A percentile compares a stretch with the other conserved stretches of the same genome.
Evolutionary conservation across 495 filamentous ascomycete genomes (phyloP).

Genomic region (Aspergillus steynii): DNA sequence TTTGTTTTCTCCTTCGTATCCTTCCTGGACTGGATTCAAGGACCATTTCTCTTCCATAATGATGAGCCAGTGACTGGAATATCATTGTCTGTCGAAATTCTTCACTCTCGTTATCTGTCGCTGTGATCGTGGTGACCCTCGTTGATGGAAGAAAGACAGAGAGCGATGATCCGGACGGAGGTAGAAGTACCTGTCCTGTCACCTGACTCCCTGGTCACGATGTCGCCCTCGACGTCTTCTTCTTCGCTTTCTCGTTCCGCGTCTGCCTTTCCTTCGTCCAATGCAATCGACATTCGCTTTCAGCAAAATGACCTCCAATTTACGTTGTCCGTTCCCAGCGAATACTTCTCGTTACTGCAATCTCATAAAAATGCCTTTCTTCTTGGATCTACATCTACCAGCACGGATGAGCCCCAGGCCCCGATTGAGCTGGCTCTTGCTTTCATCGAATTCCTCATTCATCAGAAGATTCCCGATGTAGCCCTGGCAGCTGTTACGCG

Average conservation of each 20-base stretch:
- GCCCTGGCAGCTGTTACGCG: conserved; percentile 7
- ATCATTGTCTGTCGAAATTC: too few species aligned
- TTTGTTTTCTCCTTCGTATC: neutral
- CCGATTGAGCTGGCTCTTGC: conserved; percentile 12
- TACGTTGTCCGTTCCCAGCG: conserved; percentile 3
- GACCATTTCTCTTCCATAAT: neutral
- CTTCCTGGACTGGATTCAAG: neutral
- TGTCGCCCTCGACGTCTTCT: conserved; percentile 6
- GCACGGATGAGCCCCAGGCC: neutral
- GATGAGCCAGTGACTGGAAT: neutral
- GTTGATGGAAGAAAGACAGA: neutral
- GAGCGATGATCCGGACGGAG: neutral
- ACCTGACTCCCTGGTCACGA: conserved; percentile 6
- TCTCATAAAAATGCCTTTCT: conserved; percentile 13
- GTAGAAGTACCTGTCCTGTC: conserved; percentile 1
- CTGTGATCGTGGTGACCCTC: neutral
- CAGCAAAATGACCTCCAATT: conserved; percentile 5
- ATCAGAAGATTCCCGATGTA: neutral
- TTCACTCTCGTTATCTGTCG: neutral
- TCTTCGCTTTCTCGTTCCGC: neutral
- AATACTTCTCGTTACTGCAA: conserved; percentile 9
- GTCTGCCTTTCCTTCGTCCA: neutral
- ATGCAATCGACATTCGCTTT: conserved; percentile 7
- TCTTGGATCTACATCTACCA: neutral
- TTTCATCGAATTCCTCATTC: conserved; percentile 17